A percentile compares a stretch with the other conserved stretches of the same genome.
Conservation (phyloP, 495 filamentous ascomycete species). For the Podospora appendiculata region DNA sequence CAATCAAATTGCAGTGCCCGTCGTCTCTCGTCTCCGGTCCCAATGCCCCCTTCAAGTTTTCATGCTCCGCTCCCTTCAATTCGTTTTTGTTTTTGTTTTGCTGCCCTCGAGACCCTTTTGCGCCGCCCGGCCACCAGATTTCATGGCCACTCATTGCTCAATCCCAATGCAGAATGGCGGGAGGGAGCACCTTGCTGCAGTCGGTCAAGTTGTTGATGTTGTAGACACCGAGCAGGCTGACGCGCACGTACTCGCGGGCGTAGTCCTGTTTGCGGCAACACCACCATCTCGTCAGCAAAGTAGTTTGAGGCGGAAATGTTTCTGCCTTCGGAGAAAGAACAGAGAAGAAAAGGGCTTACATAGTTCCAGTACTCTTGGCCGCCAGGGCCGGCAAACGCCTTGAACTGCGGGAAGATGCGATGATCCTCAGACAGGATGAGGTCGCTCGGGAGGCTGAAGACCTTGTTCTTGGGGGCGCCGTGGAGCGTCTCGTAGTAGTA, state of each 20-base stretch:
- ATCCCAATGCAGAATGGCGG: background rate
- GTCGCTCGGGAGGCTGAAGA: slow-evolving; percentile 41
- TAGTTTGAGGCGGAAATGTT: background rate
- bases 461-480: slow-evolving; percentile 22
- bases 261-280: slow-evolving; percentile 14
- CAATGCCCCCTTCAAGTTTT: too few relatives aligned
- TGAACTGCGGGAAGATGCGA: slow-evolving; percentile 19
- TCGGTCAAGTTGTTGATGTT: slow-evolving; percentile 35
- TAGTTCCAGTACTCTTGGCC: slow-evolving; percentile 25
- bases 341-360: slow-evolving; percentile 11
- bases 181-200: slow-evolving; percentile 26
- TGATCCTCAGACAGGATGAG: slow-evolving; percentile 30
- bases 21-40: too few relatives aligned
- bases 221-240: slow-evolving; percentile 33
- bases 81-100: too few relatives aligned
- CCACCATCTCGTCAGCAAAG: background rate
- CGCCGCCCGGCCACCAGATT: too few relatives aligned
- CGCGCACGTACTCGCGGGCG: slow-evolving; percentile 30
- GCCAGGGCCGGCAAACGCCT: slow-evolving; percentile 17
- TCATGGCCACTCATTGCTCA: too few relatives aligned
- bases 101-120: too few relatives aligned
- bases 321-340: background rate
- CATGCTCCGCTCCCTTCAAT: too few relatives aligned
- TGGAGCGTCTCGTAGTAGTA: slow-evolving; percentile 38
- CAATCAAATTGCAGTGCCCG: too few relatives aligned